These are phyloP conservation scores for Ogataea henricii DNA, from an alignment of 805 yeast species.

Conservation along the genomic window DNA sequence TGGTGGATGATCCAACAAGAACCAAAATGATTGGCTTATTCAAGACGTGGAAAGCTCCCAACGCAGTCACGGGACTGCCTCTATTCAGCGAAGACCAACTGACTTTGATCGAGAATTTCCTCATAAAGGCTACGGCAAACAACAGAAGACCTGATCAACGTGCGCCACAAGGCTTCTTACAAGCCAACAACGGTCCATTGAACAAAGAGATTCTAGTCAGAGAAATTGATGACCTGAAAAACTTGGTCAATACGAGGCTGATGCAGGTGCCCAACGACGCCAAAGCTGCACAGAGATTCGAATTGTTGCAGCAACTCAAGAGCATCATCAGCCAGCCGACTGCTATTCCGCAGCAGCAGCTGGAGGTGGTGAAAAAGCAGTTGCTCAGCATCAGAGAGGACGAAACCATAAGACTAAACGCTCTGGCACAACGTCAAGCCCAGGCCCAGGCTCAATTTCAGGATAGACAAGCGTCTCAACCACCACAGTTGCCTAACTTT, in stretches of 20 bases:
- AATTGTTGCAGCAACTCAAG: slow-evolving; percentile 47
- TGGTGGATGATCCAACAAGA: slow-evolving; percentile 75
- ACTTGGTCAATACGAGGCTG: slow-evolving; percentile 44
- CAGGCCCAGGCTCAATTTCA: slow-evolving; percentile 22
- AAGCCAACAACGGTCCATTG: slow-evolving; percentile 9
- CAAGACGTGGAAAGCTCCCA: slow-evolving; percentile 83
- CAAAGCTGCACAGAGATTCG: slow-evolving; percentile 45
- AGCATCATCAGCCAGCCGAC: slow-evolving; percentile 37
- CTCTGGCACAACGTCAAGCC: slow-evolving; percentile 27
- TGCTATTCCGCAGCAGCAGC: slow-evolving; percentile 31
- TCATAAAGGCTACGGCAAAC: slow-evolving; percentile 58
- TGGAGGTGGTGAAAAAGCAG: slow-evolving; percentile 36
- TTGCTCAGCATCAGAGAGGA: slow-evolving; percentile 36
- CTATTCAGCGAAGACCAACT: slow-evolving; percentile 73
- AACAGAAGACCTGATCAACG: slow-evolving; percentile 27
- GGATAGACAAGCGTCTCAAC: slow-evolving; percentile 6
- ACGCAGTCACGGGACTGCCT: slow-evolving; percentile 60
- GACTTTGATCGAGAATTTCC: slow-evolving; percentile 70
- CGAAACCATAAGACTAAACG: slow-evolving; percentile 32
- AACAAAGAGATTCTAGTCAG: slow-evolving; percentile 26
- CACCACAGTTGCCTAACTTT: slow-evolving; percentile 29
- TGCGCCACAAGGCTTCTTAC: slow-evolving; percentile 7
- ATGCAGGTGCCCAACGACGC: slow-evolving; percentile 37
- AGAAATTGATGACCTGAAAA: slow-evolving; percentile 41
- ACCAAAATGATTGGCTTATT: slow-evolving; percentile 73